Base-by-base conservation (phyloP, 208 protist species). In the Herpetomonas tarakana region DNA sequence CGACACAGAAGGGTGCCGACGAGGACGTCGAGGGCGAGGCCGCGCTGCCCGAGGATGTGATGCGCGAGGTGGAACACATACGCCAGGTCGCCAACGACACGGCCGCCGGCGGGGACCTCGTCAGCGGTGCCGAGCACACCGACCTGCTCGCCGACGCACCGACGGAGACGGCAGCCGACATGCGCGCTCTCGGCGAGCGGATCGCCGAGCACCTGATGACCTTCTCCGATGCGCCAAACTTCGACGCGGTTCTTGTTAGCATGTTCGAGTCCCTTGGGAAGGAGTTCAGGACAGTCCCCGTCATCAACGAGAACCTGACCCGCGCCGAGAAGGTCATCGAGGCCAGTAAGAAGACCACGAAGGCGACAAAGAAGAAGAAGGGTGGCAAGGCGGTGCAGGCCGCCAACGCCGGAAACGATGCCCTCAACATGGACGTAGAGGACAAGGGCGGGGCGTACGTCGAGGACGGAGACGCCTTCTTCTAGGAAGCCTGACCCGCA, bases 201-300 rank as follows among this genome's bases (percentile, higher is more conserved):
- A 82, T 93, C n/a, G 86, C 83, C 6, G 57, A 74, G 35, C 86
- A 70, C 45, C 58, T 93, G 3, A 27, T 76, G 22, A 67, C 64
- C 7, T 83, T 82, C 52, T 19, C 68, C 11, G 28, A 52, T 25
- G 64, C 61, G 16, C 39, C 57, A 9, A 70, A 84, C 64, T 92
- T 78, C 66, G 76, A 78, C 41, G 58, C 65, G 30, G 68, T 88
- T 25, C 54, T 88, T 28, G 30, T 30, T 25, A 71, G 71, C 28
- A 49, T 92, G 19, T 81, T 87, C 55, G 67, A 82, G 51, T 70
- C 70, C 19, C 35, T 92, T 38, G 68, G 68, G 2, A 58, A 56
- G 21, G 78, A 87, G 52, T 76, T 84, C 60, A 78, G 58, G 14
- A 73, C 56, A 39, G 62, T 68, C 25, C 39, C 54, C 4, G 47